A percentile compares a stretch with the other conserved stretches of the same genome.
Evolutionary conservation across 2,329 filamentous ascomycete species (phyloP).

Genomic region (Fonsecaea pedrosoi): DNA sequence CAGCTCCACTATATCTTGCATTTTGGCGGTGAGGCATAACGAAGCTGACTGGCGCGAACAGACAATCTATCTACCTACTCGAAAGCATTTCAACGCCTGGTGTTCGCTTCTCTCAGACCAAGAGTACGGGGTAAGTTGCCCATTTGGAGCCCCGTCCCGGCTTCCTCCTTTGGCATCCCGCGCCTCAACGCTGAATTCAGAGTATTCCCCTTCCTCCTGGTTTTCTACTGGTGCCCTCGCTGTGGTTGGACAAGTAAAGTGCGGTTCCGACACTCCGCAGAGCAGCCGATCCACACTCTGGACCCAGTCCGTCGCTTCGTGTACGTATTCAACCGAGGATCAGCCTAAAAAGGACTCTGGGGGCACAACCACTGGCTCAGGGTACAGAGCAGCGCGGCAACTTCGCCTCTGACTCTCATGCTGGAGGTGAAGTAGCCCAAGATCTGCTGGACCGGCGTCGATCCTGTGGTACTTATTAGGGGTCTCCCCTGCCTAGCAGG

Average conservation of each 20-base stretch:
- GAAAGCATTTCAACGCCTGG: neutral
- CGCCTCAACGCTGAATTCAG: neutral
- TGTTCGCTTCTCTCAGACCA: neutral
- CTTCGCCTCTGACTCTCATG: neutral
- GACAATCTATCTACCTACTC: neutral
- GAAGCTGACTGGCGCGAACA: neutral
- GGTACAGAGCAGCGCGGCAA: neutral
- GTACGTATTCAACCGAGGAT: conserved; percentile 2
- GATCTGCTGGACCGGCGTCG: neutral
- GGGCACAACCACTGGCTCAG: neutral
- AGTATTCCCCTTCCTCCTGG: neutral
- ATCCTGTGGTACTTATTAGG: neutral
- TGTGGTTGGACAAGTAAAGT: conserved; percentile 4
- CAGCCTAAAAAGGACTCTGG: neutral
- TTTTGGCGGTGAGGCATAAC: neutral
- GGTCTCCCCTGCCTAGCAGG: neutral
- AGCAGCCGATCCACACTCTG: neutral
- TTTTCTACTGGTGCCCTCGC: neutral
- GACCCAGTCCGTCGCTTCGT: neutral
- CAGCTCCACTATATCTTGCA: neutral
- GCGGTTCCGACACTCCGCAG: conserved; percentile 20
- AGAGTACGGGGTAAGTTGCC: neutral
- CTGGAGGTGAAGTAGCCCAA: neutral
- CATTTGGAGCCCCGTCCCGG: neutral
- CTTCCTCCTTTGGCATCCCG: neutral